These are phyloP conservation scores for Globisporangium sylvaticum DNA, from an alignment of 352 stramenopile genomes.

Conservation along the genomic window DNA sequence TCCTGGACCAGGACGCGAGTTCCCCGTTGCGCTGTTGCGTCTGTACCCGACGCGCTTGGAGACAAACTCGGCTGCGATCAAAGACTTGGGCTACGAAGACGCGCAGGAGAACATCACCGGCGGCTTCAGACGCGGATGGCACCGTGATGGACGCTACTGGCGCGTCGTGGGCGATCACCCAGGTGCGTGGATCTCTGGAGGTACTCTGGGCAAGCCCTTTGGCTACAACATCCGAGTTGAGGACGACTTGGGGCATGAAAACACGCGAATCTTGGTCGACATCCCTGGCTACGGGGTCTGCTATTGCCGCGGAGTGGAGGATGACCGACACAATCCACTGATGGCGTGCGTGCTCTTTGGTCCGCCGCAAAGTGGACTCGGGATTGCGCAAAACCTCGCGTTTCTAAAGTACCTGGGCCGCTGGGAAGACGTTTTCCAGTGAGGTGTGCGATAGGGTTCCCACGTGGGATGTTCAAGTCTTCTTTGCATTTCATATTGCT, in stretches of 20 bases:
- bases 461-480: background rate
- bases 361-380: background rate
- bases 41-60: background rate
- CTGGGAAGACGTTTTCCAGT: constrained; percentile 6
- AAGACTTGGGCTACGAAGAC: constrained; percentile 1
- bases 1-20: constrained; percentile 3
- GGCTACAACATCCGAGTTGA: background rate
- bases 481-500: background rate
- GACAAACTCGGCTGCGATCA: background rate
- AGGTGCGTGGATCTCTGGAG: background rate
- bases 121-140: constrained; percentile 3
- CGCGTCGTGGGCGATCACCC: background rate
- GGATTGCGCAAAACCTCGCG: background rate
- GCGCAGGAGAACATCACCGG: background rate
- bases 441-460: background rate
- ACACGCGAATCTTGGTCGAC: constrained; percentile 4
- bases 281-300: constrained; percentile 2
- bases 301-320: constrained; percentile 3
- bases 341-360: constrained; percentile 7
- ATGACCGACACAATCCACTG: background rate
- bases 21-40: background rate
- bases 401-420: background rate
- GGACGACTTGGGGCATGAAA: background rate
- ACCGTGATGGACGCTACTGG: constrained; percentile 7
- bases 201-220: background rate